phyloP scores from a whole-genome alignment of 257 asterid species.

The Orobanche coerulescens region DNA sequence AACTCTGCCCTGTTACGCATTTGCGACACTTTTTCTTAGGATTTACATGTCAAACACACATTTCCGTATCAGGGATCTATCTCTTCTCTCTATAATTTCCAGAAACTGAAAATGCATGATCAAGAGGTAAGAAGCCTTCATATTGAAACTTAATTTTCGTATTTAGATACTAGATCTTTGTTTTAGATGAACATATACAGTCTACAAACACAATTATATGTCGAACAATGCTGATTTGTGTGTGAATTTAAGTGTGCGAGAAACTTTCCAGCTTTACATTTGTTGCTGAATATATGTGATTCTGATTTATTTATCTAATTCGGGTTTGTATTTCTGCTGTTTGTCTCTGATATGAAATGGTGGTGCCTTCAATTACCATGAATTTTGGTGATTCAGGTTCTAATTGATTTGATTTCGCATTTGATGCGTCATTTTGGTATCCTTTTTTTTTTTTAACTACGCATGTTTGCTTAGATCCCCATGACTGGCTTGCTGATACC shows the following conservation, averaged over 20 bases:
- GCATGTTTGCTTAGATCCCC: slow-evolving; percentile 17
- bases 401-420: slow-evolving; percentile 23
- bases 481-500: too few species aligned
- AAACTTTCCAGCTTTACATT: slow-evolving; percentile 1
- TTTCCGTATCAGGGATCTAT: slow-evolving; percentile 13
- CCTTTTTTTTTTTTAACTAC: background rate
- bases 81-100: background rate
- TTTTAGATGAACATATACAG: background rate
- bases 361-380: background rate
- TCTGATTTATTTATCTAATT: background rate
- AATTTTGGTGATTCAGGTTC: slow-evolving; percentile 10
- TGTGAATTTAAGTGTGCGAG: slow-evolving; percentile 9
- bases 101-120: slow-evolving; percentile 15
- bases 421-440: slow-evolving; percentile 11
- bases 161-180: background rate
- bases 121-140: slow-evolving; percentile 25
- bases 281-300: background rate
- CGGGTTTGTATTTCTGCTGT: slow-evolving; percentile 5
- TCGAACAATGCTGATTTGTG: slow-evolving; percentile 17
- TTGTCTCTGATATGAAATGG: slow-evolving; percentile 22
- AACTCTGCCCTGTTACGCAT: too few species aligned
- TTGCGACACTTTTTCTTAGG: too few species aligned
- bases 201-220: slow-evolving; percentile 4
- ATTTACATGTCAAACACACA: slow-evolving; percentile 4
- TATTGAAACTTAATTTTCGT: background rate